Evolutionary conservation across 163 green algal species (phyloP).

Genomic region (Scenedesmus sp.): DNA sequence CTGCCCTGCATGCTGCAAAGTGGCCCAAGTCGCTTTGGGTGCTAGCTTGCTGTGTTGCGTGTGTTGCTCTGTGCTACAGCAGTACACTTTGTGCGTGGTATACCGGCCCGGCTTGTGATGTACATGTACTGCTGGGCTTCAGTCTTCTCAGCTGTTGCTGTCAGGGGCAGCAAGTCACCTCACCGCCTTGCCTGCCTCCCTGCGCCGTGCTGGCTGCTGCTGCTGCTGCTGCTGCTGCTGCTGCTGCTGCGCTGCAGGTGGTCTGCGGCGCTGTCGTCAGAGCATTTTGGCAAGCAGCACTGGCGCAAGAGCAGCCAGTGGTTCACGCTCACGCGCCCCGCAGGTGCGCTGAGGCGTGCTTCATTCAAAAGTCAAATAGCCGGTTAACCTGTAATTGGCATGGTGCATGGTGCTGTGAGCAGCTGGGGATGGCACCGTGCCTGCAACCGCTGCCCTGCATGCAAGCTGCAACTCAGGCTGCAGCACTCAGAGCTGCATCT

Average conservation of each 20-base stretch:
- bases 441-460: too few relatives aligned
- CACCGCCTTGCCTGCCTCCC: neutral
- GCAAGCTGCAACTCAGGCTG: too few relatives aligned
- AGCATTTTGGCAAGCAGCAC: neutral
- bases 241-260: neutral
- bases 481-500: too few relatives aligned
- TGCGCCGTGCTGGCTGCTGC: neutral
- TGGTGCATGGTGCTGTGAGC: neutral
- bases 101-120: too few relatives aligned
- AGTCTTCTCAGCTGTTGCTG: too few relatives aligned
- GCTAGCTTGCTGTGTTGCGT: too few relatives aligned
- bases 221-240: neutral
- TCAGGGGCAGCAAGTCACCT: neutral
- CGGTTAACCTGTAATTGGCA: neutral
- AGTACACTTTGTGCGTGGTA: too few relatives aligned
- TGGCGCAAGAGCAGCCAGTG: slow-evolving; percentile 24
- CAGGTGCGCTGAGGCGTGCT: neutral
- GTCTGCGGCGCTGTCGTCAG: neutral
- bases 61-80: too few relatives aligned
- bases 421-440: neutral
- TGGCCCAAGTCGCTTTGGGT: too few relatives aligned
- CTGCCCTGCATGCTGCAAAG: too few relatives aligned
- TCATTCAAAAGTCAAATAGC: too few relatives aligned
- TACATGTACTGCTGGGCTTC: neutral
- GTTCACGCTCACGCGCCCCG: neutral